phyloP scores from a whole-genome alignment of 2,329 filamentous ascomycete genomes.

The Penicillium carneum region DNA sequence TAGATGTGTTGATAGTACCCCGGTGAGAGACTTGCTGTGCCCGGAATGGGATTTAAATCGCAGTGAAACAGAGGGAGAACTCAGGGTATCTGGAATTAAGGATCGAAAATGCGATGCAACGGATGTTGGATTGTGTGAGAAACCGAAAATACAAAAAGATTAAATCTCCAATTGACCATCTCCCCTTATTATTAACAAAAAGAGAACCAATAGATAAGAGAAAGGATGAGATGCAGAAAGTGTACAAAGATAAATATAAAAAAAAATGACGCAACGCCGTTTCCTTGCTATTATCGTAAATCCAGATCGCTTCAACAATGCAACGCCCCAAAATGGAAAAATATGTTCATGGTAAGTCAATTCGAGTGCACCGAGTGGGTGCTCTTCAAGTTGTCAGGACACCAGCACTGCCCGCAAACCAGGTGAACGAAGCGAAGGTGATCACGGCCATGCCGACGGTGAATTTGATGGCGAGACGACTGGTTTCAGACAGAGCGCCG shows the following conservation, averaged over 20 bases:
- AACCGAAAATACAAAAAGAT: constrained; percentile 20
- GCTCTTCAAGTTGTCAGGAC: constrained; percentile 38
- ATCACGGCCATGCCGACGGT: constrained; percentile 63
- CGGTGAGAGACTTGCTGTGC: neutral
- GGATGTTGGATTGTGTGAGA: neutral
- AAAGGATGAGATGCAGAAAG: constrained; percentile 21
- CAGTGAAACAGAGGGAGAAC: neutral
- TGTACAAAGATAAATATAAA: constrained; percentile 20
- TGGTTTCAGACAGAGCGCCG: constrained; percentile 59
- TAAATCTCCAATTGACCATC: constrained; percentile 3
- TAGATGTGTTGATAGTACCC: too few species aligned
- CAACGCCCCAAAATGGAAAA: constrained; percentile 22
- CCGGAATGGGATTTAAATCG: neutral
- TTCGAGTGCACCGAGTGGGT: neutral
- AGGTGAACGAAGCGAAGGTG: constrained; percentile 65
- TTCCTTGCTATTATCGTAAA: constrained; percentile 44
- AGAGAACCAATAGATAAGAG: neutral
- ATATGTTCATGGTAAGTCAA: constrained; percentile 34
- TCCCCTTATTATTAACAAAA: neutral
- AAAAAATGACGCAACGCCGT: constrained; percentile 31
- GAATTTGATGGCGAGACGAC: constrained; percentile 64
- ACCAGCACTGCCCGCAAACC: constrained; percentile 56
- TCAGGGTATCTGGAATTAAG: neutral
- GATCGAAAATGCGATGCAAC: neutral
- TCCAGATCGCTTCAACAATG: constrained; percentile 32